A percentile compares a stretch with the other conserved stretches of the same genome.
These are phyloP conservation scores for Neopestalotiopsis sp. DNA, from an alignment of 2,329 filamentous ascomycete species.

Conservation along the genomic window DNA sequence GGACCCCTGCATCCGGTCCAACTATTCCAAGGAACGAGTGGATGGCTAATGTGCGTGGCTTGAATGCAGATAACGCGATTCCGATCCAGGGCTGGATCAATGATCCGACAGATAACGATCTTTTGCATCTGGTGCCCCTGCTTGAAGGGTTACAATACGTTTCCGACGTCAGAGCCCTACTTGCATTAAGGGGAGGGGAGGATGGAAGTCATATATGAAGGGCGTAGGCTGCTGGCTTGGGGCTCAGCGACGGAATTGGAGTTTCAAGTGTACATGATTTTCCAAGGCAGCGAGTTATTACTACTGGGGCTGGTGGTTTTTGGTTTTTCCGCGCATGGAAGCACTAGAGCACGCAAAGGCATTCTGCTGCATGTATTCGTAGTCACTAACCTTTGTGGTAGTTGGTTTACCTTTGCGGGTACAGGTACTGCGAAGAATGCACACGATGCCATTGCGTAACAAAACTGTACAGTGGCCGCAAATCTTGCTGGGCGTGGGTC, in stretches of 20 bases:
- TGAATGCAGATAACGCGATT: constrained; percentile 85
- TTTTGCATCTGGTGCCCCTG: constrained; percentile 90
- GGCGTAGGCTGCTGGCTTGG: neutral
- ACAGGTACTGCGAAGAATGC: neutral
- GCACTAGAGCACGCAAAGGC: constrained; percentile 16
- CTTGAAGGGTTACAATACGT: constrained; percentile 96
- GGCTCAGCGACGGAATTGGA: neutral
- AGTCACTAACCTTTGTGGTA: neutral
- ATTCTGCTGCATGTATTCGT: neutral
- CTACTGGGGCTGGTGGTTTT: neutral
- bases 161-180: constrained; percentile 88
- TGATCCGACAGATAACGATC: constrained; percentile 94
- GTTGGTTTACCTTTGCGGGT: neutral
- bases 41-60: constrained; percentile 24
- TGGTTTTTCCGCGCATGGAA: constrained; percentile 8
- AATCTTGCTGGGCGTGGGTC: constrained; percentile 4
- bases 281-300: constrained; percentile 7
- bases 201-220: constrained; percentile 58
- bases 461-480: neutral
- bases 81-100: constrained; percentile 99
- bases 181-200: constrained; percentile 89
- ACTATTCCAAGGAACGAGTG: constrained; percentile 4
- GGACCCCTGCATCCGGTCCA: constrained; percentile 15
- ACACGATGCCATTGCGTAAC: constrained; percentile 5
- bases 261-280: constrained; percentile 18